Conservation (phyloP, 2,329 filamentous ascomycete species). For the Fusarium guadeloupense region DNA sequence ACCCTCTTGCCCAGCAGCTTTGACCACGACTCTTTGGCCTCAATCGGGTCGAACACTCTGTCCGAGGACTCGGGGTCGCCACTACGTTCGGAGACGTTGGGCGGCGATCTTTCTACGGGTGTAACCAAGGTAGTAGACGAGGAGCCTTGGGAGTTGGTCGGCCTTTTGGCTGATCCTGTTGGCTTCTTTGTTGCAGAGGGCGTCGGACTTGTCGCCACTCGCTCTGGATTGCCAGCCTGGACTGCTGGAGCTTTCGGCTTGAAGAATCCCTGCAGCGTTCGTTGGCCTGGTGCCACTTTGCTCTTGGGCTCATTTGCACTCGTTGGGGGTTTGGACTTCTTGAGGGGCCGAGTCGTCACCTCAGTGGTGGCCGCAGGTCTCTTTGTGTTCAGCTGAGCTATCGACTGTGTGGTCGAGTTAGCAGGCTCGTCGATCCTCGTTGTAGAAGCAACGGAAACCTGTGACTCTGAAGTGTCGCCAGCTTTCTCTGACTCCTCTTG, state of each 20-base stretch:
- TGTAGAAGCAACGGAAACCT: neutral
- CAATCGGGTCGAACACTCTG: slow-evolving; percentile 72
- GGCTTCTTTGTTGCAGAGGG: slow-evolving; percentile 28
- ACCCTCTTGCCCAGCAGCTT: slow-evolving; percentile 80
- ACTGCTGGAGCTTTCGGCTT: slow-evolving; percentile 56
- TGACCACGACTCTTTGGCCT: slow-evolving; percentile 83
- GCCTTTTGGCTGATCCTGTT: neutral
- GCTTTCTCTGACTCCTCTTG: neutral
- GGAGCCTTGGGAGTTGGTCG: neutral
- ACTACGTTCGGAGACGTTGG: slow-evolving; percentile 1
- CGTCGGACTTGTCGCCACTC: slow-evolving; percentile 8
- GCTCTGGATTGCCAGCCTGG: slow-evolving; percentile 11
- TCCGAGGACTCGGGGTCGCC: slow-evolving; percentile 39
- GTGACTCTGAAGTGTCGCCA: neutral
- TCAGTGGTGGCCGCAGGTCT: slow-evolving; percentile 22
- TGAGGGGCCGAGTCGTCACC: slow-evolving; percentile 23
- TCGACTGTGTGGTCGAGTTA: slow-evolving; percentile 1
- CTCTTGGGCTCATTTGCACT: slow-evolving; percentile 44
- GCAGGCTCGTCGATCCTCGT: neutral
- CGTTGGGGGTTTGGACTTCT: slow-evolving; percentile 41
- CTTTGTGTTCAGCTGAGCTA: slow-evolving; percentile 19
- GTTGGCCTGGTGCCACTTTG: slow-evolving; percentile 52
- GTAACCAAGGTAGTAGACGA: neutral
- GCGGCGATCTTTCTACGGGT: neutral
- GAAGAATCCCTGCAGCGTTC: slow-evolving; percentile 82